phyloP scores from a whole-genome alignment of 345 rosid species.

The Populus alba region DNA sequence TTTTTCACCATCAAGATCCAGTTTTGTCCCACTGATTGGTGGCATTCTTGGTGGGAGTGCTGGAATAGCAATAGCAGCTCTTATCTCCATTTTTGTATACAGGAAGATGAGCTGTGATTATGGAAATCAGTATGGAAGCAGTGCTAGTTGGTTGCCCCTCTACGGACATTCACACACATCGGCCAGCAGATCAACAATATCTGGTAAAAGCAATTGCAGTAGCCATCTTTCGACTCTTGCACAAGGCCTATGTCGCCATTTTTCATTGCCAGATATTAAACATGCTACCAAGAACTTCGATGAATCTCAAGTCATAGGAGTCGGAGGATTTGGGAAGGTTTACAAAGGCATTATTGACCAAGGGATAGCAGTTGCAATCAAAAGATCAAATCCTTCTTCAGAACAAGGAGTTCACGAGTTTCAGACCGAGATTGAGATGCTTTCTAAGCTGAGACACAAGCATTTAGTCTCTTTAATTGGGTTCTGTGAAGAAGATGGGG shows the following conservation, averaged over 20 bases:
- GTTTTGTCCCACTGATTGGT: slow-evolving; percentile 7
- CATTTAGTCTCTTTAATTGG: slow-evolving; percentile 31
- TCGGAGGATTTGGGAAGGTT: slow-evolving; percentile 39
- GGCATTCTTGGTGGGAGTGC: slow-evolving; percentile 14
- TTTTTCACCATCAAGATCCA: slow-evolving; percentile 12
- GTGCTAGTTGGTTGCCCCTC: slow-evolving; percentile 37
- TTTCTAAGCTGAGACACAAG: slow-evolving; percentile 33
- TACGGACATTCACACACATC: slow-evolving; percentile 36
- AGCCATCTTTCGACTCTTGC: slow-evolving; percentile 24
- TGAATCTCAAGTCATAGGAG: slow-evolving; percentile 24
- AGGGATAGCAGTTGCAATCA: slow-evolving; percentile 26
- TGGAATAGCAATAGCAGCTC: slow-evolving; percentile 12
- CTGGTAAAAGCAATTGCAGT: slow-evolving; percentile 28
- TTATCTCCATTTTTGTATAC: slow-evolving; percentile 10
- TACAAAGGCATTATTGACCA: slow-evolving; percentile 30
- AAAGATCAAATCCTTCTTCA: slow-evolving; percentile 33
- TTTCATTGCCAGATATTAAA: slow-evolving; percentile 24
- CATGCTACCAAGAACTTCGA: slow-evolving; percentile 28
- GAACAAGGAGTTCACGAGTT: slow-evolving; percentile 35
- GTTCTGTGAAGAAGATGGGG: slow-evolving; percentile 29
- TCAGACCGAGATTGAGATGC: slow-evolving; percentile 32
- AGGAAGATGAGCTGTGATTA: slow-evolving; percentile 13
- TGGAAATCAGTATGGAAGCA: slow-evolving; percentile 1
- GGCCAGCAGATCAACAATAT: slow-evolving; percentile 28
- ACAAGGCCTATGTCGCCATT: slow-evolving; percentile 33